Conservation (phyloP, 2,329 filamentous ascomycete species). For the Sodiomyces alkalinus region DNA sequence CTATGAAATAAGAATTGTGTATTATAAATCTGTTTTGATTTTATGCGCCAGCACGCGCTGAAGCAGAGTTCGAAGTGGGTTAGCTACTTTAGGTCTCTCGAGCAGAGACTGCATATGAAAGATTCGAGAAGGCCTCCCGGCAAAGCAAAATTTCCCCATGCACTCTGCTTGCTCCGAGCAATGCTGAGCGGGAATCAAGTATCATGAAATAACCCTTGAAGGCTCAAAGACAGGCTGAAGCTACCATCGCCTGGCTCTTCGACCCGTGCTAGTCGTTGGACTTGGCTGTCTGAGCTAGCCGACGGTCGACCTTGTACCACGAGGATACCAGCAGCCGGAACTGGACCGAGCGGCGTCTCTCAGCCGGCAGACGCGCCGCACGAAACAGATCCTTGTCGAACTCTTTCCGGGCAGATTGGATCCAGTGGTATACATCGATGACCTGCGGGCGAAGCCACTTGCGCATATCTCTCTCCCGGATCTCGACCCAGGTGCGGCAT, state of each 20-base stretch:
- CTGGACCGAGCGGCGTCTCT: conserved; percentile 1
- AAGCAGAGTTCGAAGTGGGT: too few relatives aligned
- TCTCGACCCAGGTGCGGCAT: neutral
- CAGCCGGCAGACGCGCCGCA: neutral
- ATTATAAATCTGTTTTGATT: too few relatives aligned
- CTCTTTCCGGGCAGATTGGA: too few relatives aligned
- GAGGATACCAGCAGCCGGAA: conserved; percentile 1
- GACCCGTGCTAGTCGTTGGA: neutral
- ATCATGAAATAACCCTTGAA: neutral
- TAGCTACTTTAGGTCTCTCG: too few relatives aligned
- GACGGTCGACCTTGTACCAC: neutral
- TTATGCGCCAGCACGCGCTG: too few relatives aligned
- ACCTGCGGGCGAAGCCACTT: neutral
- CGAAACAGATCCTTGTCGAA: neutral
- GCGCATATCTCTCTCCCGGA: neutral
- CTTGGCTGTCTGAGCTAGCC: neutral
- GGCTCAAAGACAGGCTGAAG: neutral
- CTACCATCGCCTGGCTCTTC: neutral
- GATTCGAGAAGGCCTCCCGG: too few relatives aligned
- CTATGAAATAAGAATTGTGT: too few relatives aligned
- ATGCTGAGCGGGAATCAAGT: too few relatives aligned
- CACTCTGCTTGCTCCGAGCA: too few relatives aligned
- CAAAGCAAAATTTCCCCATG: too few relatives aligned
- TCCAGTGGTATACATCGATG: too few relatives aligned
- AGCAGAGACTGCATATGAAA: too few relatives aligned